phyloP scores from a whole-genome alignment of 805 yeast genomes.

The Kazachstania kunashirensis region DNA sequence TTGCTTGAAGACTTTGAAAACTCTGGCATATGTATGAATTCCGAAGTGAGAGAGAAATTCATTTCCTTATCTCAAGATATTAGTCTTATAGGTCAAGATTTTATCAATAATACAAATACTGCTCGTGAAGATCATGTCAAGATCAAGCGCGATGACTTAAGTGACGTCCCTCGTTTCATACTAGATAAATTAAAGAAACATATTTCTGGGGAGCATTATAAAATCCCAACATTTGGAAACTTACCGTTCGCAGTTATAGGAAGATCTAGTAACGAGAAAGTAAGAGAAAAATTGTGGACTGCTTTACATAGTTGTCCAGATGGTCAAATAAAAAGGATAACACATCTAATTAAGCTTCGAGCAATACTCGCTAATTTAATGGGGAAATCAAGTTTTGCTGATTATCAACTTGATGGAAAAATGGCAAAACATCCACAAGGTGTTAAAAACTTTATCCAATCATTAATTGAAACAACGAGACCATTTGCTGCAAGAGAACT shows the following conservation, averaged over 20 bases:
- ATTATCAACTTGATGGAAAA: constrained; percentile 77
- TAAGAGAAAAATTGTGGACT: constrained; percentile 66
- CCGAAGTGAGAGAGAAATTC: constrained; percentile 54
- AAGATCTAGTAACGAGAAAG: constrained; percentile 42
- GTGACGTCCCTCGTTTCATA: constrained; percentile 14
- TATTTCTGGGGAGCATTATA: constrained; percentile 33
- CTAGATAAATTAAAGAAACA: constrained; percentile 28
- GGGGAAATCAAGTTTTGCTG: constrained; percentile 61
- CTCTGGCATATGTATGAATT: constrained; percentile 78
- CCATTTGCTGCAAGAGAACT: constrained; percentile 55
- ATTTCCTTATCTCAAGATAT: constrained; percentile 73
- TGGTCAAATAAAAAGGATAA: constrained; percentile 52
- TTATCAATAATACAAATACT: constrained; percentile 31
- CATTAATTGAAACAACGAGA: constrained; percentile 42
- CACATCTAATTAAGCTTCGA: constrained; percentile 52
- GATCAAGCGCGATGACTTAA: constrained; percentile 15
- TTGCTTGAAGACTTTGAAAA: constrained; percentile 77
- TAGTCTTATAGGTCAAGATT: constrained; percentile 71
- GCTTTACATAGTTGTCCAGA: constrained; percentile 57
- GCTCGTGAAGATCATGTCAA: constrained; percentile 17
- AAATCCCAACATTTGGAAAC: constrained; percentile 52
- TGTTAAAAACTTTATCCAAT: constrained; percentile 58
- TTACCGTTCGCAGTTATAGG: constrained; percentile 57
- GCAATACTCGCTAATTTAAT: constrained; percentile 62
- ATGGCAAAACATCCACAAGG: constrained; percentile 79